phyloP scores from a whole-genome alignment of 352 stramenopile species.

The Globisporangium canariense region DNA sequence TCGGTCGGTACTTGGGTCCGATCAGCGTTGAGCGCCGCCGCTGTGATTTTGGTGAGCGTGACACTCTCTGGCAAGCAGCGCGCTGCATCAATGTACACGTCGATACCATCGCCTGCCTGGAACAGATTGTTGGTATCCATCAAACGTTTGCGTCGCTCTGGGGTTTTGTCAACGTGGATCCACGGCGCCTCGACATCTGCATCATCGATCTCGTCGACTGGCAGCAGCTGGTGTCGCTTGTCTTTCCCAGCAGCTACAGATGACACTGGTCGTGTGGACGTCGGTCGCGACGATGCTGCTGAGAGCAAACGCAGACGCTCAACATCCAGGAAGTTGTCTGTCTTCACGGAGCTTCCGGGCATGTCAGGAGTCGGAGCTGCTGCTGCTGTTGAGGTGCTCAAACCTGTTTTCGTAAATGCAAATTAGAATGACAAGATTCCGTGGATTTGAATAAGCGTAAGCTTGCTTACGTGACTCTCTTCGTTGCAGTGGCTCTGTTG shows the following conservation, averaged over 20 bases:
- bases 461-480: slow-evolving; percentile 4
- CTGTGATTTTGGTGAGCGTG: slow-evolving; percentile 67
- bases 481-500: background rate
- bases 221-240: slow-evolving; percentile 18
- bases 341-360: slow-evolving; percentile 8
- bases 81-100: slow-evolving; percentile 76
- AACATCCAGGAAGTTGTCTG: slow-evolving; percentile 27
- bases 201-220: slow-evolving; percentile 24
- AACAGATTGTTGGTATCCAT: slow-evolving; percentile 35
- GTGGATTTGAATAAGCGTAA: no score
- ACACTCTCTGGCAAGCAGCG: slow-evolving; percentile 72
- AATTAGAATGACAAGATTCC: background rate
- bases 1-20: slow-evolving; percentile 30
- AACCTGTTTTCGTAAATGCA: background rate
- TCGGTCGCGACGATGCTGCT: slow-evolving; percentile 27
- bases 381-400: background rate
- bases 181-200: slow-evolving; percentile 15
- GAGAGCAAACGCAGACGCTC: slow-evolving; percentile 30
- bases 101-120: slow-evolving; percentile 62
- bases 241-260: slow-evolving; percentile 20
- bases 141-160: slow-evolving; percentile 24
- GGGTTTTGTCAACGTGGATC: slow-evolving; percentile 38
- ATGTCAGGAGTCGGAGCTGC: background rate
- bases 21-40: slow-evolving; percentile 56
- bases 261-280: slow-evolving; percentile 24